Evolutionary conservation across 2,329 filamentous ascomycete genomes (phyloP).

Genomic region (Colletotrichum somersetense): DNA sequence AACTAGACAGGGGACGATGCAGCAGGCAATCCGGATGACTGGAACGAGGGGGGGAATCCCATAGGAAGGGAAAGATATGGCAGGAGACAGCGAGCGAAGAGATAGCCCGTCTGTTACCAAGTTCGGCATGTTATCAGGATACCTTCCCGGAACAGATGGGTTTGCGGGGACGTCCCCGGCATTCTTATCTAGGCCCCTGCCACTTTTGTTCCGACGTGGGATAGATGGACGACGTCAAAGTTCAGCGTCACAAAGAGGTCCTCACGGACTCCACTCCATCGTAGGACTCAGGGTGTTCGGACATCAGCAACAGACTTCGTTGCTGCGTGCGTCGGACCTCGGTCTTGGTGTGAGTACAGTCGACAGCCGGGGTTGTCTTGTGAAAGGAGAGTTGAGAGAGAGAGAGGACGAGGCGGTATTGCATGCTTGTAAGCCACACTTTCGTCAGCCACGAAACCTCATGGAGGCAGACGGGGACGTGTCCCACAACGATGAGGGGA

Average conservation of each 20-base stretch:
- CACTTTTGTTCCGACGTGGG: too few relatives aligned
- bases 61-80: background rate
- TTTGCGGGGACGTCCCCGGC: conserved; percentile 18
- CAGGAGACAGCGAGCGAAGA: background rate
- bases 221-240: background rate
- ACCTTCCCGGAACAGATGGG: background rate
- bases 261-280: background rate
- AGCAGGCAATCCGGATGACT: conserved; percentile 11
- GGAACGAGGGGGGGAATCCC: background rate
- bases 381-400: too few relatives aligned
- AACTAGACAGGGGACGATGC: conserved; percentile 37
- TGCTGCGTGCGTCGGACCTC: background rate
- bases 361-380: too few relatives aligned
- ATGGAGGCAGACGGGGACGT: background rate
- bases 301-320: background rate
- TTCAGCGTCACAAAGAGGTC: too few relatives aligned
- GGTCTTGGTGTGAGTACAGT: background rate
- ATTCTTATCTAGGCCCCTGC: conserved; percentile 23
- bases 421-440: conserved; percentile 2
- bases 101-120: conserved; percentile 8
- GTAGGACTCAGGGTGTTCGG: background rate
- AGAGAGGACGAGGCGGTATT: background rate
- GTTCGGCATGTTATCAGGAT: background rate
- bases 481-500: background rate
- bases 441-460: background rate